Base-by-base conservation (phyloP, 2,329 filamentous ascomycete genomes). In the Ophiostoma ulmi region DNA sequence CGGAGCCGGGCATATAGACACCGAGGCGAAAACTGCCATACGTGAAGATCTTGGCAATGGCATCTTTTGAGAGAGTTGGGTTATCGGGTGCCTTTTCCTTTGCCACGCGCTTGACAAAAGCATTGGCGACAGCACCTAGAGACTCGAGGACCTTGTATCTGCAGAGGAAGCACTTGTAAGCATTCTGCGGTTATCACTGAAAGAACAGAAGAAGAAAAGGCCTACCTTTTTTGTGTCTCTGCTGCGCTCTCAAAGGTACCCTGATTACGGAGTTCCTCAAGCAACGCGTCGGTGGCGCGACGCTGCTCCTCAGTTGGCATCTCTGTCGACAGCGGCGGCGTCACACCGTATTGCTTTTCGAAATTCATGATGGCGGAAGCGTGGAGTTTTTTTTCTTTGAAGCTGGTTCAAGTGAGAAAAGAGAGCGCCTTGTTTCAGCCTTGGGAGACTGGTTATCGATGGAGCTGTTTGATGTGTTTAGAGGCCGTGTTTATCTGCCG, bases 1-100 rank as follows among this genome's bases (percentile, higher is more conserved):
- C 95, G 66, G 95, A 98, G 68, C 93, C 93, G 64, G 95, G 95
- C 6, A 94, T 94, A 79, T 92, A 97, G 35, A 98, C 95, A 72
- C 95, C 95, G 14, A 99, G 85, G 55, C 94, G 90, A 80, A 94
- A 99, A 80, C 95, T 98, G 74, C 95, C 95, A 79, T 95, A 99
- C 0, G 94, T 96, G 79, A 97, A 97, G 75, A 99, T 89, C 81
- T 94, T 95, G 74, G 94, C 95, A 69, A 94, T 92, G 6, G 94
- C 92, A 77, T 91, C 90, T 75, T 94, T 92, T 65, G 95, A 87
- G 65, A 95, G 87, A 41, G 89, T 88, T 63, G 92, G 87, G 65
- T 93, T 90, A 68, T 94, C 84, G 8, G 84, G 83, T 73, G 88
- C 89, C 79, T 91, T 93, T 76, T 87, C 85, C 74, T 85, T 85